Base-by-base conservation (phyloP, 2,329 filamentous ascomycete species). In the Cadophora luteo-olivacea region DNA sequence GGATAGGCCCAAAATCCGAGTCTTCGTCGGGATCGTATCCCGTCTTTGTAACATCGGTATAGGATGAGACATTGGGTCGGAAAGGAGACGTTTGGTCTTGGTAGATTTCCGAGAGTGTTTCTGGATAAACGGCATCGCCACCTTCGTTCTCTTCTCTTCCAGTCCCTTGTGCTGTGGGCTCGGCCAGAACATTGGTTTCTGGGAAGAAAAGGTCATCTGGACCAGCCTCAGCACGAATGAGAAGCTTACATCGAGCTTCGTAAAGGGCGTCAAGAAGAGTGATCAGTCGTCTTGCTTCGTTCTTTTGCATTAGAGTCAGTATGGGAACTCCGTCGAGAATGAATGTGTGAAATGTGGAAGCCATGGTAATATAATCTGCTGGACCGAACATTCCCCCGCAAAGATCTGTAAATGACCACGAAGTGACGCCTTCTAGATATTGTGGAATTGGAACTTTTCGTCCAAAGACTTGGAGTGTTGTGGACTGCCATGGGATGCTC, bases 151-250 rank as follows among this genome's bases (percentile, higher is more conserved):
- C 70, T 68, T 71, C 61, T 72, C 74, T 82, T 81, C 2, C 81
- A 80, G 68, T 82, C 80, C 5, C 81, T 41, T 14, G 67, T 14
- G 36, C 61, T 12, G 60, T 24, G 12, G 70, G 38, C 14, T 69
- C 73, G 14, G 64, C 68, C 25, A 69, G 54, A 54, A 74, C 63
- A 52, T 68, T 25, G 36, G 71, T 63, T 69, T 92, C 89, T 0
- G 92, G 92, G 77, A 96, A 95, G 84, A 95, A 94, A 6, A 94
- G 83, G 33, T 89, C 84, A 72, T 95, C 92, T 0, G 92, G 92
- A 0, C 87, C 87, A 1, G 86, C 87, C 51, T 84, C 85, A 1
- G 92, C 92, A 24, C 87, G 84, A 64, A 95, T 84, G 54, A 93
- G 79, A 11, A 95, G 84, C 73, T 92, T 92, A 78, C 92, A 94